phyloP scores from a whole-genome alignment of 2,329 filamentous ascomycete genomes.

The Colletotrichum chlorophyti region DNA sequence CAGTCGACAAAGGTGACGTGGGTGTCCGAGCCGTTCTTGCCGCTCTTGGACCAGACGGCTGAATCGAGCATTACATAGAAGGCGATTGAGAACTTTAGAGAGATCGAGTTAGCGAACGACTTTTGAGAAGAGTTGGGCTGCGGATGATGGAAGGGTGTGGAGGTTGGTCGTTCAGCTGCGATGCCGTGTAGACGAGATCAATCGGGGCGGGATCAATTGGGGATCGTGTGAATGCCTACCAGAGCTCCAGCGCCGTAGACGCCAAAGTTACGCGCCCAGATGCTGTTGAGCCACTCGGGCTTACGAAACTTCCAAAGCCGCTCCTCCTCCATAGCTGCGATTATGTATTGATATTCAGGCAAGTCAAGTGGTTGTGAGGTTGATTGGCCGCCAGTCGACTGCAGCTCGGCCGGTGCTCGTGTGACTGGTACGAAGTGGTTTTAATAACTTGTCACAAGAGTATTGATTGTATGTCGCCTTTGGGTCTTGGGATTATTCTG shows the following conservation, averaged over 20 bases:
- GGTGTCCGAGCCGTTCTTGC: slow-evolving; percentile 63
- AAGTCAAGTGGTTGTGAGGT: neutral
- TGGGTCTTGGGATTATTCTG: neutral
- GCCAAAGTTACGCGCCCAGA: slow-evolving; percentile 67
- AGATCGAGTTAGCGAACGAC: neutral
- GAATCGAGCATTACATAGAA: slow-evolving; percentile 74
- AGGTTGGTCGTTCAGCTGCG: too few species aligned
- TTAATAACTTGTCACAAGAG: too few species aligned
- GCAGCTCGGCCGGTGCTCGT: too few species aligned
- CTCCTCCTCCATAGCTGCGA: slow-evolving; percentile 64
- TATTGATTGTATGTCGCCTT: too few species aligned
- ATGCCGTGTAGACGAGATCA: too few species aligned
- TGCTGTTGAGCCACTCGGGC: slow-evolving; percentile 72
- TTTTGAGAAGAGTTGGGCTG: neutral
- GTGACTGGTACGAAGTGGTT: too few species aligned
- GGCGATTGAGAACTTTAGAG: slow-evolving; percentile 66
- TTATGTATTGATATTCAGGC: neutral
- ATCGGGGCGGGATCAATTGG: neutral
- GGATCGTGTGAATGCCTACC: slow-evolving; percentile 50
- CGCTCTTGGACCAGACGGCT: slow-evolving; percentile 70
- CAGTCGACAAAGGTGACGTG: slow-evolving; percentile 75
- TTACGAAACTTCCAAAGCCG: slow-evolving; percentile 71
- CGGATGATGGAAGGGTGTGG: too few species aligned
- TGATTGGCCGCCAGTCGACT: too few species aligned
- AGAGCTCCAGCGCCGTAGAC: slow-evolving; percentile 69